Percentiles rank a stretch among this genome's conserved stretches.
phyloP scores from a whole-genome alignment of 148 eudicot genomes.

The Heliamphora exappendiculata region DNA sequence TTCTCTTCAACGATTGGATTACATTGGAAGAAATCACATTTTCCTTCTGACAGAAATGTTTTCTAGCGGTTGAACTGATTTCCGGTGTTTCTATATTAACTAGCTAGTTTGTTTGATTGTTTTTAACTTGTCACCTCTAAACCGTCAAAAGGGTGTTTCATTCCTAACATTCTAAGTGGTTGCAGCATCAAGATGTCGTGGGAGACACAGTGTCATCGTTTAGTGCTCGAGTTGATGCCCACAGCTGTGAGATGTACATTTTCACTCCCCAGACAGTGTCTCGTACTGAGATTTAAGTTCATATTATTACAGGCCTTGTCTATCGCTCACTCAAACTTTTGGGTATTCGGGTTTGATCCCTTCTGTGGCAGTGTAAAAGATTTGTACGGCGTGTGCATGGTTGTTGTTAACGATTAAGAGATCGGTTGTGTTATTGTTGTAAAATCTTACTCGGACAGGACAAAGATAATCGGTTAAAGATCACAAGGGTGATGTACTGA shows the following conservation, averaged over 20 bases:
- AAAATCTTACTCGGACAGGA: neutral
- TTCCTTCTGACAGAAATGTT: neutral
- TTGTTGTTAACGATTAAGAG: neutral
- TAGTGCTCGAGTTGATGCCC: conserved; percentile 50
- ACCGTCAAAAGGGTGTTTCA: neutral
- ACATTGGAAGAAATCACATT: neutral
- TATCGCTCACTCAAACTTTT: neutral
- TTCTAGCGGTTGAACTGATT: neutral
- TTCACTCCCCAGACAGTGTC: conserved; percentile 44
- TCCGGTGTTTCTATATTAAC: neutral
- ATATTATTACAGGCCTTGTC: neutral
- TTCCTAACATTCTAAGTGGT: neutral
- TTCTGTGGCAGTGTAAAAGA: neutral
- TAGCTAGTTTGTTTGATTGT: neutral
- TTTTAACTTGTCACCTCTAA: neutral
- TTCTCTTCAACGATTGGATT: neutral
- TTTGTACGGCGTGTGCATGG: neutral
- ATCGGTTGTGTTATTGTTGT: neutral
- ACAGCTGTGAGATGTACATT: conserved; percentile 69
- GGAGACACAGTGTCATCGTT: conserved; percentile 45
- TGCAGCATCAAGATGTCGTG: conserved; percentile 58
- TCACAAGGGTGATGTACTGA: no score
- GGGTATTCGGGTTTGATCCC: no score
- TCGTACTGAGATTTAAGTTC: conserved; percentile 18
- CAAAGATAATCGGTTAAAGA: neutral